phyloP scores from a whole-genome alignment of 768 basidiomycete species.

The Coprinopsis strossmayeri region DNA sequence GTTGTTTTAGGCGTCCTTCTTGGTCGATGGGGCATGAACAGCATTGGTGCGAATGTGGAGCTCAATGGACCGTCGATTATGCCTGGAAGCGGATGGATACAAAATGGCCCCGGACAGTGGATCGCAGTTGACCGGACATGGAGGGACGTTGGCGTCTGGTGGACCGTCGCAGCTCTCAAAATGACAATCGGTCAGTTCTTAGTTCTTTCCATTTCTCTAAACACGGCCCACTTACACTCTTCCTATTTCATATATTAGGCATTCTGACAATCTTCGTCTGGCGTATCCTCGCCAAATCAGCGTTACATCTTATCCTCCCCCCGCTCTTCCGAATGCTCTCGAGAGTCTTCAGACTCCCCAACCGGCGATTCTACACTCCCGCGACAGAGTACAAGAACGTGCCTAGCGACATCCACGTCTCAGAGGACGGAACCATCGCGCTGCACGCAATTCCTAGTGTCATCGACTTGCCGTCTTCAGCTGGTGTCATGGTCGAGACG shows the following conservation, averaged over 20 bases:
- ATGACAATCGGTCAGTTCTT: constrained; percentile 34
- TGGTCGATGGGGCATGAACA: constrained; percentile 57
- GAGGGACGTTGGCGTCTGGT: constrained; percentile 39
- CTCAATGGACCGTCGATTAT: constrained; percentile 29
- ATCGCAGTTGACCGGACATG: constrained; percentile 27
- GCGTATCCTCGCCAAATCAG: constrained; percentile 81
- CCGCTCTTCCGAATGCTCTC: constrained; percentile 77
- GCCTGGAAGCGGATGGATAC: constrained; percentile 51
- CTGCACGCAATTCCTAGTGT: constrained; percentile 79
- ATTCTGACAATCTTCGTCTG: constrained; percentile 77
- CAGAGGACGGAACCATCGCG: constrained; percentile 31
- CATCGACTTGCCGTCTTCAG: constrained; percentile 63
- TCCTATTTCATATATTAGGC: constrained; percentile 32
- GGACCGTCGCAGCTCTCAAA: constrained; percentile 39
- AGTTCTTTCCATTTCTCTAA: neutral
- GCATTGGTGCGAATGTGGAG: constrained; percentile 30
- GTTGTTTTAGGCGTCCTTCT: constrained; percentile 73
- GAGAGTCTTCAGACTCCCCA: constrained; percentile 64
- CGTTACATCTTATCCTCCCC: constrained; percentile 69
- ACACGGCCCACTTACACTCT: neutral
- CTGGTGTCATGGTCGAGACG: constrained; percentile 36
- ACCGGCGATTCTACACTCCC: constrained; percentile 83
- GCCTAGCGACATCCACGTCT: constrained; percentile 44
- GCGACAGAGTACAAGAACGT: constrained; percentile 82
- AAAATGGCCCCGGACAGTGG: constrained; percentile 24